These are phyloP conservation scores for Ricinus communis DNA, from an alignment of 345 rosid genomes.

Conservation along the genomic window DNA sequence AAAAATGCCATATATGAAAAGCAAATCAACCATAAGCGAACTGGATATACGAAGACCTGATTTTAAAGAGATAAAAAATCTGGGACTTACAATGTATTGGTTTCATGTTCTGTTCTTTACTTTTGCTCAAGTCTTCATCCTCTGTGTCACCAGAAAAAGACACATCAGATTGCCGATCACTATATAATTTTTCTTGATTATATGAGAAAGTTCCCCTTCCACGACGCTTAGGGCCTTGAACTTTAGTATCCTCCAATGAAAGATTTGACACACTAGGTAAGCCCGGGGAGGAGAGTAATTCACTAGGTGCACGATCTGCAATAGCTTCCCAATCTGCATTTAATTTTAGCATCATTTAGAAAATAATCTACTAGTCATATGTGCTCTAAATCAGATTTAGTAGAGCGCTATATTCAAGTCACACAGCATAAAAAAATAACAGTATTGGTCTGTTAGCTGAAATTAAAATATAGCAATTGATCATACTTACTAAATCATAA, in stretches of 20 bases:
- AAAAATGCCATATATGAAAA: not conserved
- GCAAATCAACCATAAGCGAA: not conserved
- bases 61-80: not conserved
- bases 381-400: not conserved
- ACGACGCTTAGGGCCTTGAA: conserved; percentile 67
- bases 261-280: conserved; percentile 63
- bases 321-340: conserved; percentile 85
- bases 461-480: not conserved
- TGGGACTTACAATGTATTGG: conserved; percentile 47
- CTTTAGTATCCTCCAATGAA: conserved; percentile 51
- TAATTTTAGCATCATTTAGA: conserved; percentile 9
- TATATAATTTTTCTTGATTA: conserved; percentile 51
- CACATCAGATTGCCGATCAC: conserved; percentile 43
- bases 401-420: not conserved
- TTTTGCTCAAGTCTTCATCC: conserved; percentile 33
- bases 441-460: not conserved
- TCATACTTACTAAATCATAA: not conserved
- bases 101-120: conserved; percentile 38
- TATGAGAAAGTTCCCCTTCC: conserved; percentile 91
- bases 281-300: conserved; percentile 50
- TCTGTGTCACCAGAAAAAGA: conserved; percentile 39
- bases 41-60: not conserved
- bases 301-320: conserved; percentile 64
- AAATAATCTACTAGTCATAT: not conserved
- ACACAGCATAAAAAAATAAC: not conserved